Evolutionary conservation across 2,329 filamentous ascomycete species (phyloP), one percentile per base, ranked within the genome.

Genomic region (Trichoderma pleuroti): DNA sequence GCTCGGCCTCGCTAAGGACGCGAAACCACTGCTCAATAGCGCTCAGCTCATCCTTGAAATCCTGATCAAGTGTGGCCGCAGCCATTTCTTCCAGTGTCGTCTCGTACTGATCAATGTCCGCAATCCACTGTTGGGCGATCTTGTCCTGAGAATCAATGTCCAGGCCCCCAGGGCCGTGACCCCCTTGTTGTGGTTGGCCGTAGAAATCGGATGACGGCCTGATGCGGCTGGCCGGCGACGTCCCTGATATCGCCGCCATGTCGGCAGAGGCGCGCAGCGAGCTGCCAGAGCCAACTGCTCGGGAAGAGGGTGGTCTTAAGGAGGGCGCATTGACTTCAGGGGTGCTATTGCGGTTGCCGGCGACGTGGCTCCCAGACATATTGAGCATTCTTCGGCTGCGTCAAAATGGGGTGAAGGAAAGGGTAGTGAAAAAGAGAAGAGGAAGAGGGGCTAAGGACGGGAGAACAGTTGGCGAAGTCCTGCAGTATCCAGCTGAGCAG

Each of bases 11-110:
- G 78, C 95, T 98, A 74, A 99, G 85, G 68, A 99, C 96, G 73
- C 94, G 92, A 82, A 99, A 99, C 96, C 96, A 99, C 85, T 99
- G 96, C 84, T 99, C 96, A 78, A 99, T 99, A 75, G 96, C 96
- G 80, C 94, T 98, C 72, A 99, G 88, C 82, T 99, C 96, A 82
- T 98, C 96, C 84, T 99, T 99, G 86, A 99, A 99, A 80, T 99
- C 96, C 84, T 99, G 96, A 80, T 99, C 96, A 68, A 98, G 86
- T n/a, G 96, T 98, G 32, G 96, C 96, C 36, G 95, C 94, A 56
- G 96, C 96, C 96, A 99, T 99, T 81, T 99, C 96, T 82, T 98
- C 96, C 77, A 99, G 83, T 1, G 96, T 99, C n/a, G 91, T 97
- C 85, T 99, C 96, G 78, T 98, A 98, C 81, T 98, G 95, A 80